Evolutionary conservation across 2,329 filamentous ascomycete genomes (phyloP).

Genomic region (Fusarium euwallaceae): DNA sequence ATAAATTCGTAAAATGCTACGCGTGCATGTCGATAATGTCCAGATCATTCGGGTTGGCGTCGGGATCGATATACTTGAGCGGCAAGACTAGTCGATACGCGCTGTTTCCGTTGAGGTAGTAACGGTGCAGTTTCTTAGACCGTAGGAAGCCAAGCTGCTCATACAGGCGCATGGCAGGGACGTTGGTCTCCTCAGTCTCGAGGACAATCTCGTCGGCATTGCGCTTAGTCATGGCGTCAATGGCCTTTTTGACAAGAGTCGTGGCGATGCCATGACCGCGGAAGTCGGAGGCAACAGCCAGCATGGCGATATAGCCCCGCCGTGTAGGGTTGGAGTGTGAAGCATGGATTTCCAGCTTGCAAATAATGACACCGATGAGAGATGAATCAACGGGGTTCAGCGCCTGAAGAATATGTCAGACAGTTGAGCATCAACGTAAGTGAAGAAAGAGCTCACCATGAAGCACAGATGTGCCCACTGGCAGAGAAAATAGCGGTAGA

Average conservation of each 20-base stretch:
- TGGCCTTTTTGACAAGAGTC: constrained; percentile 86
- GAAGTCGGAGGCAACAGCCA: constrained; percentile 86
- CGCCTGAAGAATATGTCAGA: constrained; percentile 58
- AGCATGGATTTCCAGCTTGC: constrained; percentile 91
- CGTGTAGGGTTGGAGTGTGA: constrained; percentile 80
- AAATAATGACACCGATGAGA: constrained; percentile 92
- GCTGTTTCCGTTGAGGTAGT: constrained; percentile 96
- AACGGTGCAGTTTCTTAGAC: constrained; percentile 92
- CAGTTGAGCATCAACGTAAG: constrained; percentile 3
- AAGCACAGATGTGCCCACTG: constrained; percentile 99
- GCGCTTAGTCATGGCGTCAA: constrained; percentile 88
- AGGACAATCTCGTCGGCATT: constrained; percentile 94
- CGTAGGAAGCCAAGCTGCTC: constrained; percentile 92
- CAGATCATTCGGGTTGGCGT: constrained; percentile 53
- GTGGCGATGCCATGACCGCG: constrained; percentile 91
- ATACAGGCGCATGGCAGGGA: constrained; percentile 90
- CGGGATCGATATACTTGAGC: constrained; percentile 69
- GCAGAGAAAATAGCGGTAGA: constrained; percentile 97
- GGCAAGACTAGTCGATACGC: constrained; percentile 90
- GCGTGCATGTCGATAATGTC: constrained; percentile 46
- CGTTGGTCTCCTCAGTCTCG: constrained; percentile 95
- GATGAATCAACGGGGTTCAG: constrained; percentile 70
- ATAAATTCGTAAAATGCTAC: constrained; percentile 1
- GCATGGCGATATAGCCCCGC: constrained; percentile 97
- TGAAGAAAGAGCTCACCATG: constrained; percentile 70